Conservation (phyloP, 371 early-diverging fungal species). For the Mucor piriformis region DNA sequence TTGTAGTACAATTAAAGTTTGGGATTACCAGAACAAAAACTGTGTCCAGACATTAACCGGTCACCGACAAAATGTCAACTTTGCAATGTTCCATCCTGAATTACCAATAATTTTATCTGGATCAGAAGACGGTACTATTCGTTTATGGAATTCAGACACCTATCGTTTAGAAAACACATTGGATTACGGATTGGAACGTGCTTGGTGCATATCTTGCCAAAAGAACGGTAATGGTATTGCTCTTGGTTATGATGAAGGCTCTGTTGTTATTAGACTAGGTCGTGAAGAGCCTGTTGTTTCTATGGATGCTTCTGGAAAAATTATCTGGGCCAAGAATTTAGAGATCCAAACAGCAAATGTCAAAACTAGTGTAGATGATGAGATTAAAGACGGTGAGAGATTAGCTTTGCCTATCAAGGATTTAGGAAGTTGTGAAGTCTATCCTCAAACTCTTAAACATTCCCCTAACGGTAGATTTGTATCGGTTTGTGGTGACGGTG, state of each 20-base stretch:
- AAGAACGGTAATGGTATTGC: slow-evolving; percentile 89
- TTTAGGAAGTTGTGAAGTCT: slow-evolving; percentile 96
- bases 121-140: slow-evolving; percentile 95
- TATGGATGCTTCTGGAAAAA: slow-evolving; percentile 96
- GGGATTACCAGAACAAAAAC: slow-evolving; percentile 99
- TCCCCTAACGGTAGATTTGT: slow-evolving; percentile 98
- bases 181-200: slow-evolving; percentile 96
- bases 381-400: slow-evolving; percentile 91
- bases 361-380: slow-evolving; percentile 75
- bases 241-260: slow-evolving; percentile 95
- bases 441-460: slow-evolving; percentile 94
- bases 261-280: slow-evolving; percentile 91
- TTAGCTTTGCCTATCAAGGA: slow-evolving; percentile 88
- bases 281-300: slow-evolving; percentile 95
- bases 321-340: slow-evolving; percentile 97
- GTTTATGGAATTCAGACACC: slow-evolving; percentile 98
- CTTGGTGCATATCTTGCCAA: slow-evolving; percentile 90
- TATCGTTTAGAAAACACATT: slow-evolving; percentile 94
- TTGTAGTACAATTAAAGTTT: slow-evolving; percentile 81
- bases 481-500: slow-evolving; percentile 98
- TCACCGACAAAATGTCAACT: slow-evolving; percentile 96
- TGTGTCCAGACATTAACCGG: slow-evolving; percentile 98
- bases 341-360: slow-evolving; percentile 95
- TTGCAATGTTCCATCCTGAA: slow-evolving; percentile 95
- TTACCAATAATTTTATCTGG: slow-evolving; percentile 96